Evolutionary conservation across 768 basidiomycete genomes (phyloP), one percentile per base, ranked within the genome.

Genomic region (Amanita exitialis): DNA sequence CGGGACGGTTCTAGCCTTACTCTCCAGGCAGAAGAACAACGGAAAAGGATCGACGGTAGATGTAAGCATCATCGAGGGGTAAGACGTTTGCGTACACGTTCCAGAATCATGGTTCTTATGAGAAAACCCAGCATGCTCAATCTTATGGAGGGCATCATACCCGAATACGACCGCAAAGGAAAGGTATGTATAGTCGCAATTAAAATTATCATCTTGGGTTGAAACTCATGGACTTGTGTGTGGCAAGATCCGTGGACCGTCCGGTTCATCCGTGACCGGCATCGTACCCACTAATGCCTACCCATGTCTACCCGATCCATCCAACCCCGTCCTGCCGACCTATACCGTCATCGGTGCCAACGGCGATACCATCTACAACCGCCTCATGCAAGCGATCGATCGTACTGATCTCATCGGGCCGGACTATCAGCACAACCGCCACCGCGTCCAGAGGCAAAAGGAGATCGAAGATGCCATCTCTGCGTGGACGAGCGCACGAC

Each of bases 231-330:
- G 38, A 51, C 39, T 44, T 36, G 37, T 20, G n/a, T n/a, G 41
- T 27, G 28, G 25, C 21, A 42, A 83, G 81, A 73, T 77, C 55
- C 80, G 84, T 35, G 78, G 83, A 9, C 84, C 83, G 1, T 86
- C 84, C 7, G 83, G 83, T 18, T 85, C 83, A 5, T 85, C 83
- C 3, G 73, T 86, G 25, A 86, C 83, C 0, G 83, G 84, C 1
- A 84, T 86, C 35, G 84, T 86, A 6, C 83, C 84, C 0, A 85
- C 82, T 8, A 86, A 86, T 57, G 83, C 82, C 4, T 84, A 83
- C 60, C 83, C 82, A 3, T 85, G 83, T 64, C 68, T 73, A 21
- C 74, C 81, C 6, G 67, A 74, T 9, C 63, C 70, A 12, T 53
- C 69, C 32, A 53, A 74, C 0, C 69, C 74, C 1, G 52, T 58